Conservation (phyloP, 371 early-diverging fungal genomes). For the Saksenaea oblongispora region DNA sequence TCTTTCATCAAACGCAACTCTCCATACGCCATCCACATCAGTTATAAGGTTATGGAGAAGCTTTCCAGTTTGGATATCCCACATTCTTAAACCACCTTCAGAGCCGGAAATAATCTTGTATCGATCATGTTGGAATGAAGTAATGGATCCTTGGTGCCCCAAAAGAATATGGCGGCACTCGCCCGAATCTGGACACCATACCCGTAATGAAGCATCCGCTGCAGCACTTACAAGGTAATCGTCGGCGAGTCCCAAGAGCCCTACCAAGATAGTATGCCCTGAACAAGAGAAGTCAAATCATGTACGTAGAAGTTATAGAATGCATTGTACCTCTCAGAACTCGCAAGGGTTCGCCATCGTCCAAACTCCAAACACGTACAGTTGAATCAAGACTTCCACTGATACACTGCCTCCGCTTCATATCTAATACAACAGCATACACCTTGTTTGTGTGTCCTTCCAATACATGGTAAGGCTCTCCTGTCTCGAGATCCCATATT, state of each 20-base stretch:
- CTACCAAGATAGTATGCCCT: constrained; percentile 93
- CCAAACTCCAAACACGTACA: constrained; percentile 90
- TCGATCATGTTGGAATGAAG: constrained; percentile 93
- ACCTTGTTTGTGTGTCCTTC: constrained; percentile 88
- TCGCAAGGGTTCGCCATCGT: constrained; percentile 69
- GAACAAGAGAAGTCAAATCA: constrained; percentile 22
- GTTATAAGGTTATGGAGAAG: constrained; percentile 76
- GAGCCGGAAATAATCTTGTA: constrained; percentile 90
- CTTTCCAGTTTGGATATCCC: constrained; percentile 86
- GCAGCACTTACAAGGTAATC: constrained; percentile 89
- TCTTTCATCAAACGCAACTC: constrained; percentile 85
- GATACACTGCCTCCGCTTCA: constrained; percentile 76
- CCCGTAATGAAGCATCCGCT: constrained; percentile 94
- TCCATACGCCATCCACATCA: constrained; percentile 86
- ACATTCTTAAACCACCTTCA: constrained; percentile 92
- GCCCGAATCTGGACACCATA: constrained; percentile 88
- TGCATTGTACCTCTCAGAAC: constrained; percentile 23
- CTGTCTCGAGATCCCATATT: constrained; percentile 85
- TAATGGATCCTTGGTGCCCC: constrained; percentile 84
- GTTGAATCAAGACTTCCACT: constrained; percentile 95
- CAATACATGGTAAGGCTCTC: constrained; percentile 62
- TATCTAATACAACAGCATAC: constrained; percentile 83
- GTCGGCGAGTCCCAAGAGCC: constrained; percentile 84
- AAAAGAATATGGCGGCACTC: constrained; percentile 67
- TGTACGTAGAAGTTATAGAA: not conserved